phyloP scores from a whole-genome alignment of 257 asterid genomes.

The Jacaranda copaia region DNA sequence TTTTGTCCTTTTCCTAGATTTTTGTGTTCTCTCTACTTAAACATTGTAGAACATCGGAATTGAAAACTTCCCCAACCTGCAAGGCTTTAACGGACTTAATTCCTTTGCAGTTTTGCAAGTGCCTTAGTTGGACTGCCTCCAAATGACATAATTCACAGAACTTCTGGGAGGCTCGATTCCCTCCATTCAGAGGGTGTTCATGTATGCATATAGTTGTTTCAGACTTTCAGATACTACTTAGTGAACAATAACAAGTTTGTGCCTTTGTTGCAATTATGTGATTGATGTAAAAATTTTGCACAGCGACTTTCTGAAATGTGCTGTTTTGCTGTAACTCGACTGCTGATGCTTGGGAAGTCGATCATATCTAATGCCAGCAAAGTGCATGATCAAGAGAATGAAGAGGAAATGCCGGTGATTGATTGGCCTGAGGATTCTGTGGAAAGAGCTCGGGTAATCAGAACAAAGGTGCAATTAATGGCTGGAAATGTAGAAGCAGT shows the following conservation, averaged over 20 bases:
- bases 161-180: conserved; percentile 87
- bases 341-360: conserved; percentile 85
- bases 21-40: neutral
- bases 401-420: conserved; percentile 60
- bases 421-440: conserved; percentile 94
- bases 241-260: conserved; percentile 16
- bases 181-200: conserved; percentile 99
- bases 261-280: neutral
- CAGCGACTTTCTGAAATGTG: conserved; percentile 99
- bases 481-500: conserved; percentile 75
- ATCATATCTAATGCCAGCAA: conserved; percentile 67
- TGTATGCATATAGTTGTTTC: conserved; percentile 58
- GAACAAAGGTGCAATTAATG: conserved; percentile 67
- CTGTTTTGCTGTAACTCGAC: conserved; percentile 87
- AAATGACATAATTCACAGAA: conserved; percentile 74
- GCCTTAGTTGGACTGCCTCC: conserved; percentile 84
- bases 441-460: conserved; percentile 82
- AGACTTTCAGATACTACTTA: conserved; percentile 3
- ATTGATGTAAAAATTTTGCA: neutral
- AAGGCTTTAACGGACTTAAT: conserved; percentile 18
- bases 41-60: conserved; percentile 3
- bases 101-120: conserved; percentile 76
- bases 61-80: conserved; percentile 20
- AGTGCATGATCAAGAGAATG: conserved; percentile 56
- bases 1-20: conserved; percentile 8